Evolutionary conservation across 495 filamentous ascomycete species (phyloP).

Genomic region (Pseudevernia furfuracea): DNA sequence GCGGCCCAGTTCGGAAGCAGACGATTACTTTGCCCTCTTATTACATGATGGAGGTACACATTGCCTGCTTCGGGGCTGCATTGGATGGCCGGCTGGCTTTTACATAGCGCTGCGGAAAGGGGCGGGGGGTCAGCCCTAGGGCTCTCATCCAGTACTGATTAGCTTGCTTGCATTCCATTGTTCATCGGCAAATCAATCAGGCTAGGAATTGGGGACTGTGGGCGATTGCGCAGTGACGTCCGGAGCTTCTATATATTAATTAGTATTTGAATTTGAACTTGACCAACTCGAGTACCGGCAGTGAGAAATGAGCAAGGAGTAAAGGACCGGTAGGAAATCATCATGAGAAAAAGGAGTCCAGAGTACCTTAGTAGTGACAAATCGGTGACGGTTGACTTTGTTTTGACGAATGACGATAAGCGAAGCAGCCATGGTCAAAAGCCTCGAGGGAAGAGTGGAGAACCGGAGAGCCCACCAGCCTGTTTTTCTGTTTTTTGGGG

Average conservation of each 20-base stretch:
- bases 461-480: no score
- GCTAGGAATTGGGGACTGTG: not conserved
- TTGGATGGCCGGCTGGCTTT: not conserved
- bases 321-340: no score
- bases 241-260: not conserved
- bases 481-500: no score
- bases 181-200: not conserved
- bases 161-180: not conserved
- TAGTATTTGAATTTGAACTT: not conserved
- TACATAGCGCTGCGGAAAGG: not conserved
- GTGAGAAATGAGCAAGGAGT: not conserved
- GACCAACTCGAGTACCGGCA: not conserved
- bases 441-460: no score
- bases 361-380: no score
- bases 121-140: not conserved
- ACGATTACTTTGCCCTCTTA: not conserved
- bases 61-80: not conserved
- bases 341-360: no score
- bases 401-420: not conserved
- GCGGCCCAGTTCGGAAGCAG: not conserved
- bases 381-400: not conserved
- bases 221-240: not conserved
- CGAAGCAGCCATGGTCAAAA: not conserved
- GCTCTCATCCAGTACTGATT: no score
- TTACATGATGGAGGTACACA: not conserved